Evolutionary conservation across 345 rosid species (phyloP), one percentile per base, ranked within the genome.

Genomic region (Chamaenerion angustifolium): DNA sequence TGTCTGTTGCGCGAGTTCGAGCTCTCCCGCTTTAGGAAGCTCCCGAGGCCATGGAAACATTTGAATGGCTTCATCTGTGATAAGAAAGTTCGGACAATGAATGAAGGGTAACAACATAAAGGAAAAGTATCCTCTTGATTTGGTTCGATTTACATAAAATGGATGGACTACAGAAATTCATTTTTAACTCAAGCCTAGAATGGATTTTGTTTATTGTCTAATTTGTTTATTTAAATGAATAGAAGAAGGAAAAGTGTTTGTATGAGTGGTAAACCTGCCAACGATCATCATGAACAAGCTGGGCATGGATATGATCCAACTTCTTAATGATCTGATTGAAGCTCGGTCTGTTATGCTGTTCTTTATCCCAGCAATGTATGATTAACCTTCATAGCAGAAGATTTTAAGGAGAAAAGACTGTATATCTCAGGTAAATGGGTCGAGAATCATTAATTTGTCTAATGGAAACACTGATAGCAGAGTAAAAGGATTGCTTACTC

Each of bases 281-380:
- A 42, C 57, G 60, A 27, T 60, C 41, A 50, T 65, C 68, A 40
- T 51, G 68, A 52, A 69, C 71, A 58, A 80, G 62, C 45, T 62
- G 74, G 47, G 62, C 58, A 62, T 55, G 57, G 54, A 75, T 73
- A 35, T 56, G 16, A 53, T 82, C 92, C 71, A 82, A 70, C 50
- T 62, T 55, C 52, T 27, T 45, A 37, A 86, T 76, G 60, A 86
- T 80, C 64, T 74, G 68, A 71, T 73, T 49, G 65, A 86, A 82
- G 23, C 79, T 65, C 40, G 95, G 95, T 66, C 95, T 80, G 65
- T 55, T 68, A 42, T 56, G 70, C 60, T 88, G 79, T 48, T 80
- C 81, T 59, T 57, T 67, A 49, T 71, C 71, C 95, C 95, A 86
- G 57, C 92, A 86, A 40, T 80, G 75, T 64, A 78, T 65, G 44